These are phyloP conservation scores for Aspergillus sp. DNA, from an alignment of 2,329 filamentous ascomycete species.

Conservation along the genomic window DNA sequence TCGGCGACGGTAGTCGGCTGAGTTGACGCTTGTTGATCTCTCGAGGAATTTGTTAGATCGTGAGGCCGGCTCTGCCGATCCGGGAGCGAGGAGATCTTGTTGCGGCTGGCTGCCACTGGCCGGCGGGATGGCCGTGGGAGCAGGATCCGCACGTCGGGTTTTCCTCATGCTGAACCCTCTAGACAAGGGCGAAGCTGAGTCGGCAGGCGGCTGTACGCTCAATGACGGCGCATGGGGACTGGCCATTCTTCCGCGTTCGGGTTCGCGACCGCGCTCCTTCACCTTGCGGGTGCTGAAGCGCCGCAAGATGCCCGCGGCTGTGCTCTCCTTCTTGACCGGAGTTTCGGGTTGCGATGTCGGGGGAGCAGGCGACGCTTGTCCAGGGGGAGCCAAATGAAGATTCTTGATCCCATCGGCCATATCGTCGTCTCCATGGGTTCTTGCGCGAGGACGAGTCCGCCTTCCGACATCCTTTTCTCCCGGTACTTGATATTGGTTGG, in stretches of 20 bases:
- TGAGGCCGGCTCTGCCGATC: slow-evolving; percentile 59
- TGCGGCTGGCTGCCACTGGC: slow-evolving; percentile 62
- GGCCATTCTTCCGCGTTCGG: slow-evolving; percentile 51
- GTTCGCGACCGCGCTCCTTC: slow-evolving; percentile 52
- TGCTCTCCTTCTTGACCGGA: slow-evolving; percentile 77
- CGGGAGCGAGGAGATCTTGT: slow-evolving; percentile 73
- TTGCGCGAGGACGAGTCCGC: slow-evolving; percentile 76
- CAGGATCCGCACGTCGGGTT: slow-evolving; percentile 54
- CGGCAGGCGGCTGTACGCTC: slow-evolving; percentile 75
- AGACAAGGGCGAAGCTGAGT: slow-evolving; percentile 63
- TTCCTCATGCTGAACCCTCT: slow-evolving; percentile 87
- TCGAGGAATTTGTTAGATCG: slow-evolving; percentile 70
- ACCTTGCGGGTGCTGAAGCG: slow-evolving; percentile 87
- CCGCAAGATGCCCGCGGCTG: slow-evolving; percentile 78
- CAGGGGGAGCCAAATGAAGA: slow-evolving; percentile 54
- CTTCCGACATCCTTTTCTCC: slow-evolving; percentile 85
- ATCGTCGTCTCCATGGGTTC: slow-evolving; percentile 95
- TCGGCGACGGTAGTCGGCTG: slow-evolving; percentile 70
- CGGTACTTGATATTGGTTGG: slow-evolving; percentile 87
- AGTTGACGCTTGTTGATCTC: slow-evolving; percentile 88
- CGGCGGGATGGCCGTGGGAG: slow-evolving; percentile 58
- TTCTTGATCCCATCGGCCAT: slow-evolving; percentile 71
- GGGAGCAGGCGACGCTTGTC: slow-evolving; percentile 49
- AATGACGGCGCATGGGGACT: slow-evolving; percentile 72
- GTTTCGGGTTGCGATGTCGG: slow-evolving; percentile 60